Percentiles rank a stretch among this genome's conserved stretches.
These are phyloP conservation scores for Chrysoporthe cubensis DNA, from an alignment of 2,329 filamentous ascomycete genomes.

Conservation along the genomic window DNA sequence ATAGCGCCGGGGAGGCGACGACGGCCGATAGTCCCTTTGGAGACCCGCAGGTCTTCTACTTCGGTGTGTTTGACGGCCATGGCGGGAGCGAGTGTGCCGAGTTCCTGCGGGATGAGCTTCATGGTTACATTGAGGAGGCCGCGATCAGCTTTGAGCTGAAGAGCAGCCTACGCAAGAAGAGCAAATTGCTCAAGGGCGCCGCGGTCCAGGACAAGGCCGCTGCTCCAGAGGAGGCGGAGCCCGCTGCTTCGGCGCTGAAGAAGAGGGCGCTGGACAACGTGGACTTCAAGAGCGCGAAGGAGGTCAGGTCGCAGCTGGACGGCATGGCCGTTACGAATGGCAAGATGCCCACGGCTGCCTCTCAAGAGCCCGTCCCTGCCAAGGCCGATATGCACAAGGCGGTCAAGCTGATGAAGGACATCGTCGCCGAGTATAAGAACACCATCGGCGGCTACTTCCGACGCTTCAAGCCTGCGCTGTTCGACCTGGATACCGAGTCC, in stretches of 20 bases:
- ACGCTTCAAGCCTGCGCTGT: slow-evolving; percentile 83
- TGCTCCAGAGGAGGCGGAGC: slow-evolving; percentile 17
- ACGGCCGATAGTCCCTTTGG: slow-evolving; percentile 78
- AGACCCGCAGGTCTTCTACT: slow-evolving; percentile 97
- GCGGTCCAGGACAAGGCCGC: slow-evolving; percentile 21
- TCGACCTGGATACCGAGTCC: slow-evolving; percentile 48
- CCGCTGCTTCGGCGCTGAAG: slow-evolving; percentile 16
- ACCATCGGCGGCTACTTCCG: slow-evolving; percentile 94
- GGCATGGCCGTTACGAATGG: slow-evolving; percentile 39
- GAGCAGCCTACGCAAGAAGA: slow-evolving; percentile 68
- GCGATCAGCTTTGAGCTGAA: slow-evolving; percentile 75
- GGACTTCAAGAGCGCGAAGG: slow-evolving; percentile 54
- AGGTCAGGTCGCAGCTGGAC: slow-evolving; percentile 45
- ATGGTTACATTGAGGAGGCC: slow-evolving; percentile 85
- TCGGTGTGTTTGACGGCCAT: slow-evolving; percentile 95
- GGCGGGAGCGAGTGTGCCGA: slow-evolving; percentile 87
- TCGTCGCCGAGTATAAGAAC: slow-evolving; percentile 78
- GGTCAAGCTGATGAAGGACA: slow-evolving; percentile 67
- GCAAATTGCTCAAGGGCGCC: slow-evolving; percentile 30
- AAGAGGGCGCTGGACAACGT: slow-evolving; percentile 38
- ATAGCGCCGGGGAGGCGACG: slow-evolving; percentile 62
- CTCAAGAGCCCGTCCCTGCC: slow-evolving; percentile 51
- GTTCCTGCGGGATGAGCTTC: slow-evolving; percentile 82
- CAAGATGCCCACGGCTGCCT: slow-evolving; percentile 41
- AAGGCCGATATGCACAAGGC: slow-evolving; percentile 62